Evolutionary conservation across 768 basidiomycete species (phyloP), one percentile per base, ranked within the genome.

Genomic region (Termitomyces sp.): DNA sequence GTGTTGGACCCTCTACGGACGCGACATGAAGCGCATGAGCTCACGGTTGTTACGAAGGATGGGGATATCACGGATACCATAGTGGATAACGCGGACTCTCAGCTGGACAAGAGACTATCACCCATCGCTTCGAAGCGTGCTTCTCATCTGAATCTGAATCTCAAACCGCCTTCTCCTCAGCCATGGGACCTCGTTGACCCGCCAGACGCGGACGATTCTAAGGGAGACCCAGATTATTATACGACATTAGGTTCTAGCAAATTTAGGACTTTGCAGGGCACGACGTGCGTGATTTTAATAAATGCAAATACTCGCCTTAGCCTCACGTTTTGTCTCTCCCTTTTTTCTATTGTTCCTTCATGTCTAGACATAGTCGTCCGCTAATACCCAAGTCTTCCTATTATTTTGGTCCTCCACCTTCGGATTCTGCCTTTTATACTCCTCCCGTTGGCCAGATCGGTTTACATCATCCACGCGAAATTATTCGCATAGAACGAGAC

Each of bases 401-500:
- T 74, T 92, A 91, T 71, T 90, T 88, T 71, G 91, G 92, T 15
- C 90, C 91, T 4, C 92, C 92, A 18, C 80, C 88, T 3, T 71
- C 82, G n/a, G 86, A 85, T 64, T 83, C 91, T 39, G 92, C 91
- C 33, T 97, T 85, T 70, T 92, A 92, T 3, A 92, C 90, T 0
- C 75, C 81, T 2, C 93, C 93, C 9, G 76, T 89, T 7, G 96
- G 96, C 1, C 87, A 89, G 55, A 90, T 98, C 60, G 96, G 95
- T 3, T 75, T 89, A 24, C 92, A 97, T 70, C 88, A 92, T 66
- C 96, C 96, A 16, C 86, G 96, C 57, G 96, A 98, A 76, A 85
- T 99, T 60, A 78, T 99, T 55, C 81, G 96, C 49, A 78, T 99
- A 45, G 96, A 98, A 73, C 78, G 97, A 57, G 97, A 99, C 73